These are phyloP conservation scores for Arthrobotrys pseudoclavata DNA, from an alignment of 2,329 filamentous ascomycete genomes.

Conservation along the genomic window DNA sequence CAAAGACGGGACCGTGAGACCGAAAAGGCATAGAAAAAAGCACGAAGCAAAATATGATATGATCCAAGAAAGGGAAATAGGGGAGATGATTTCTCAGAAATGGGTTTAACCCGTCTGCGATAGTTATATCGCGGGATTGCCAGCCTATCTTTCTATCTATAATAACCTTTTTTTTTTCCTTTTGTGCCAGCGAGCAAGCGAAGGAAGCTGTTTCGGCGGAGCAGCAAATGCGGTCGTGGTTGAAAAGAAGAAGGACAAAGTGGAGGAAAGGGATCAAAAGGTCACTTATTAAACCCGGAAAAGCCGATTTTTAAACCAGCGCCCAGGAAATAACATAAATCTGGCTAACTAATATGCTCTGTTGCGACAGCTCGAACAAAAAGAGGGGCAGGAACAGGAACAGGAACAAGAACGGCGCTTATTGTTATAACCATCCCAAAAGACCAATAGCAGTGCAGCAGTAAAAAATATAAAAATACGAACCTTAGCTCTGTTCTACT, in stretches of 20 bases:
- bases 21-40: conserved; percentile 1
- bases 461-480: conserved; percentile 22
- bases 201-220: conserved; percentile 5
- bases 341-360: background rate
- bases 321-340: background rate
- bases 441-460: background rate
- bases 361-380: conserved; percentile 3
- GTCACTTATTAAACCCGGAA: background rate
- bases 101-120: conserved; percentile 4
- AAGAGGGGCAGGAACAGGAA: conserved; percentile 24
- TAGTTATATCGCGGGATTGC: conserved; percentile 3
- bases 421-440: conserved; percentile 6
- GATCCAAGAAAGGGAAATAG: background rate
- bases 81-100: background rate
- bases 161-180: background rate
- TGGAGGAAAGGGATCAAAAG: background rate
- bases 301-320: conserved; percentile 1
- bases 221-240: background rate
- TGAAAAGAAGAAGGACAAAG: background rate
- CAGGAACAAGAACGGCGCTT: conserved; percentile 12
- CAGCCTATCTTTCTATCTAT: background rate
- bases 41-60: background rate
- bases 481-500: conserved; percentile 26
- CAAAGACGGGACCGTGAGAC: conserved; percentile 8
- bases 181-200: background rate